A percentile compares a stretch with the other conserved stretches of the same genome.
Evolutionary conservation across 1,284 basidiomycete species (phyloP).

Genomic region (Pseudozyma hubeiensis): DNA sequence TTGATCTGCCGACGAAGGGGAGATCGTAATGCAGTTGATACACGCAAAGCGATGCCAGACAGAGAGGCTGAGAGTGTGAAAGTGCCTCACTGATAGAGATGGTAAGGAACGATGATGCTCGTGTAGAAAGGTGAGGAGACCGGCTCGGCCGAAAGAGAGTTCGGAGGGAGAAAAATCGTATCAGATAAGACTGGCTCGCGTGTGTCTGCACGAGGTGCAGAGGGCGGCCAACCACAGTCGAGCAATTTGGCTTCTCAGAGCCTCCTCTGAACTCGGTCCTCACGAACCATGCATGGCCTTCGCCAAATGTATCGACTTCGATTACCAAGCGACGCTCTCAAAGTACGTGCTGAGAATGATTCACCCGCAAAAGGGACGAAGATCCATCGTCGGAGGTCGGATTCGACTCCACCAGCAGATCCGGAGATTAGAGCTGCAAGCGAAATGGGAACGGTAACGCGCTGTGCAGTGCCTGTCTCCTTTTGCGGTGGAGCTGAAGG

Average conservation of each 20-base stretch:
- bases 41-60: too few species aligned
- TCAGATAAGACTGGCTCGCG: constrained; percentile 30
- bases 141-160: constrained; percentile 20
- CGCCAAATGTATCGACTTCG: not conserved
- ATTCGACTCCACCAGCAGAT: not conserved
- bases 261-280: not conserved
- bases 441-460: not conserved
- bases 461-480: not conserved
- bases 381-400: too few species aligned
- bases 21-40: not conserved
- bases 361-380: too few species aligned
- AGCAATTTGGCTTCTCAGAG: constrained; percentile 17
- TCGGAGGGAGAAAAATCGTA: constrained; percentile 9
- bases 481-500: constrained; percentile 4
- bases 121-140: not conserved
- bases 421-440: constrained; percentile 10
- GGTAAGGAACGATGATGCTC: too few species aligned
- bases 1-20: constrained; percentile 53
- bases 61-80: too few species aligned
- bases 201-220: not conserved
- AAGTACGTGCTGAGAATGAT: too few species aligned
- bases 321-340: too few species aligned
- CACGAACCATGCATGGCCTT: not conserved
- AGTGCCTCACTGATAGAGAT: not conserved
- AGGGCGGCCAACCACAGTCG: constrained; percentile 22